Evolutionary conservation across 768 basidiomycete genomes (phyloP).

Genomic region (Pholiota molesta): DNA sequence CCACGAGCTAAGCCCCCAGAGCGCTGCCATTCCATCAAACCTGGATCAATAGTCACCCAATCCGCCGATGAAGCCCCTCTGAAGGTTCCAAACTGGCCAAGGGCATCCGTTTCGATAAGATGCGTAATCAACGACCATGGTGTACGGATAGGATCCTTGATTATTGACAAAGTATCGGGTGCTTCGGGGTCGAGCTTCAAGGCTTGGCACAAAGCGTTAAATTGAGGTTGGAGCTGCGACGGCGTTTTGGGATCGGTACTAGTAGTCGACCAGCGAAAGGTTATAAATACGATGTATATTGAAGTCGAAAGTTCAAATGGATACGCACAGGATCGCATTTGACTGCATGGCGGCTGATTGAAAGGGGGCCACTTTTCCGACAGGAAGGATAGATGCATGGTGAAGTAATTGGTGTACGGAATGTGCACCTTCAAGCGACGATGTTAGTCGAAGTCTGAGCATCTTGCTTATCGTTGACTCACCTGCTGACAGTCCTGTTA

Average conservation of each 20-base stretch:
- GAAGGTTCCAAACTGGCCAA: conserved; percentile 67
- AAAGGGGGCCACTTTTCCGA: conserved; percentile 62
- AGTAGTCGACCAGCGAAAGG: background rate
- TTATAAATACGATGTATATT: background rate
- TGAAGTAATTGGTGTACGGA: conserved; percentile 77
- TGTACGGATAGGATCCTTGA: conserved; percentile 52
- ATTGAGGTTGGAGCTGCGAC: conserved; percentile 60
- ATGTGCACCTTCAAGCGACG: conserved; percentile 58
- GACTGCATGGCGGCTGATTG: conserved; percentile 70
- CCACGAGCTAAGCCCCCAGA: conserved; percentile 58
- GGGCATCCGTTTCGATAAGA: conserved; percentile 57
- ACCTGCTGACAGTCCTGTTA: conserved; percentile 79
- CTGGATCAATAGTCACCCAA: conserved; percentile 57
- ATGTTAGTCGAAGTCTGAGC: background rate
- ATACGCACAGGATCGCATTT: conserved; percentile 67
- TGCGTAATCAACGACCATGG: conserved; percentile 54
- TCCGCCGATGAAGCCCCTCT: conserved; percentile 63
- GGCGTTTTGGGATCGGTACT: conserved; percentile 64
- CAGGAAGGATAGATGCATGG: conserved; percentile 64
- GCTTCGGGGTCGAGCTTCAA: conserved; percentile 57
- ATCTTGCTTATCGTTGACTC: background rate
- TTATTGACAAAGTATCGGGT: conserved; percentile 47
- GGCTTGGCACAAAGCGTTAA: conserved; percentile 59
- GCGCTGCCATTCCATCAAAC: conserved; percentile 71
- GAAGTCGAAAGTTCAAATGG: conserved; percentile 2